Evolutionary conservation across 2,329 filamentous ascomycete species (phyloP).

Genomic region (Trichoderma endophyticum): DNA sequence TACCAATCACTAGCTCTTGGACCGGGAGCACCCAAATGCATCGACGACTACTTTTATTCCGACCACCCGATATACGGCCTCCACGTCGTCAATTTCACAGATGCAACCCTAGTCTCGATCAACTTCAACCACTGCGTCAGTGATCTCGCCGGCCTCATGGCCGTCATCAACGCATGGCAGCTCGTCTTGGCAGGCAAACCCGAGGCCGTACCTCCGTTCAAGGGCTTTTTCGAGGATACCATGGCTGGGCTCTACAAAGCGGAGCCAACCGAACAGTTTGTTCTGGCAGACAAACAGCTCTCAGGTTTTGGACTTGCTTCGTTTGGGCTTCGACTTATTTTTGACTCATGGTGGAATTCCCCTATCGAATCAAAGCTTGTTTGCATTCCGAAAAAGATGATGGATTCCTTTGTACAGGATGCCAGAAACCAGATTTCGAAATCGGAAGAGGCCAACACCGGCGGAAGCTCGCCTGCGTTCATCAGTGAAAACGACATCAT

Average conservation of each 20-base stretch:
- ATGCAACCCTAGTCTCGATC: neutral
- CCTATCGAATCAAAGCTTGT: neutral
- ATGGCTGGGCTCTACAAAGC: neutral
- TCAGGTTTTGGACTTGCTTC: neutral
- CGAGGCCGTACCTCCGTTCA: constrained; percentile 8
- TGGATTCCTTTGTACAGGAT: neutral
- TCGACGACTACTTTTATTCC: neutral
- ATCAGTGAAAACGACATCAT: constrained; percentile 11
- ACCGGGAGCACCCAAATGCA: neutral
- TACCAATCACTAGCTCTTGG: neutral
- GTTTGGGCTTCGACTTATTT: neutral
- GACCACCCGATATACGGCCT: neutral
- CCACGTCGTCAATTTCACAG: constrained; percentile 1
- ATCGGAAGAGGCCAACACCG: neutral
- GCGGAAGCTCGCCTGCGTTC: neutral
- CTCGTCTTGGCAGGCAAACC: constrained; percentile 1
- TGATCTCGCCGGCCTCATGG: constrained; percentile 1
- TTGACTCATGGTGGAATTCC: neutral
- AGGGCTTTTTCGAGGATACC: neutral
- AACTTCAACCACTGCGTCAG: neutral
- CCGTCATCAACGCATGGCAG: constrained; percentile 2
- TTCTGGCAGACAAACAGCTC: neutral
- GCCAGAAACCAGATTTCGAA: neutral
- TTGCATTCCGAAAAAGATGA: constrained; percentile 4
- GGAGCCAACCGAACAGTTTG: neutral